Base-by-base conservation (phyloP, 2,329 filamentous ascomycete genomes). In the Atkinsonella texensis region DNA sequence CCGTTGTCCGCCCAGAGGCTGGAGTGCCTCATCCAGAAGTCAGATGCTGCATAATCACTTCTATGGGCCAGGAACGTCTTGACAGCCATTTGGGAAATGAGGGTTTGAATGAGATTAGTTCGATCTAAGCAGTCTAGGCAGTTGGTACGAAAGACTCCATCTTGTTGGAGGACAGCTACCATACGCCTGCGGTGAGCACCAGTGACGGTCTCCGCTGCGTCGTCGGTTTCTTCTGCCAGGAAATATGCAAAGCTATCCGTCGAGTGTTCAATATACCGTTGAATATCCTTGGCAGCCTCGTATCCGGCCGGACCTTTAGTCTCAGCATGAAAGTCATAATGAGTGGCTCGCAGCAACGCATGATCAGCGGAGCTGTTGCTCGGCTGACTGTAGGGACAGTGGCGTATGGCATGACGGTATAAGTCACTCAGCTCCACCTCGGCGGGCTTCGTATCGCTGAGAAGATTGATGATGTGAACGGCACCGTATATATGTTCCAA, bases 1-100 rank as follows among this genome's bases (percentile, higher is more conserved):
- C 93, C 93, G 63, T 96, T 97, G 67, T 98, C 93, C 35, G 93
- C 93, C 93, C 93, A 98, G 1, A 98, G 75, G 54, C 83, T 93
- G 9, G 89, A 90, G 69, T 98, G 93, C 47, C 88, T 78, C 70
- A 88, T 85, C 86, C 90, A 95, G 60, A 97, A 90, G 62, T 97
- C 90, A 0, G 83, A 79, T 10, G 77, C 75, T 0, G 87, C 84
- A 55, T 74, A 76, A 57, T 88, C 81, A 28, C 76, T 78, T 54
- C 84, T 77, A 58, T 95, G 89, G 13, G 71, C 70, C 3, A 98
- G 71, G 60, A 97, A 97, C 0, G 84, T 75, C 64, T 95, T 89
- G 18, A 96, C 75, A 0, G 89, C 89, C 85, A 96, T 90, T 61
- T 89, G 86, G 53, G 90, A 96, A 60, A 98, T 87, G 57, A 97